Evolutionary conservation across 345 rosid genomes (phyloP).

Genomic region (Corymbia maculata): DNA sequence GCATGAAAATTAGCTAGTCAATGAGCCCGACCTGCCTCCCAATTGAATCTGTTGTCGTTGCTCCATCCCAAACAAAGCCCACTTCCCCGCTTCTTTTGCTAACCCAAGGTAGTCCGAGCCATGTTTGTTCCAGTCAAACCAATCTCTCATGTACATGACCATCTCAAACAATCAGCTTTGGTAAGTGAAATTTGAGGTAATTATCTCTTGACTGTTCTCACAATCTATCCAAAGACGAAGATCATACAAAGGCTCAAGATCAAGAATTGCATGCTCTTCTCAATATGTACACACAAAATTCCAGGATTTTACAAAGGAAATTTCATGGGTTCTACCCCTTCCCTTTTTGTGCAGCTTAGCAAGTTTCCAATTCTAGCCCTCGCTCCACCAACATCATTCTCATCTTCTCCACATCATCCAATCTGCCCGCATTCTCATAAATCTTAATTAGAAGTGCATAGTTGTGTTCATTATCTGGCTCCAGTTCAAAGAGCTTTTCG

Average conservation of each 20-base stretch:
- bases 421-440: conserved; percentile 35
- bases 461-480: conserved; percentile 77
- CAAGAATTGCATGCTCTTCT: neutral
- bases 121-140: neutral
- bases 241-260: neutral
- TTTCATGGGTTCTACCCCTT: neutral
- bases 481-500: conserved; percentile 59
- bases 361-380: conserved; percentile 25
- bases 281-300: neutral
- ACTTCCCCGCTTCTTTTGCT: neutral
- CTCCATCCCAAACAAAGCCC: neutral
- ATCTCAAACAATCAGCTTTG: neutral
- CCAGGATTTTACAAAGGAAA: neutral
- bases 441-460: conserved; percentile 64
- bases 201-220: neutral
- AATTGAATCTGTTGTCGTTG: neutral
- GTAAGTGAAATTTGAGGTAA: neutral
- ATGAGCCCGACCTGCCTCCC: neutral
- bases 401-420: conserved; percentile 49
- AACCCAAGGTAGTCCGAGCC: neutral
- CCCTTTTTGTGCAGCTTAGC: conserved; percentile 3
- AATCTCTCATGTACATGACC: neutral
- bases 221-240: neutral
- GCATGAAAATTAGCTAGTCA: neutral
- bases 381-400: conserved; percentile 57